Conservation (phyloP, 768 basidiomycete genomes). For the Krasilnikovozyma curviuscula region DNA sequence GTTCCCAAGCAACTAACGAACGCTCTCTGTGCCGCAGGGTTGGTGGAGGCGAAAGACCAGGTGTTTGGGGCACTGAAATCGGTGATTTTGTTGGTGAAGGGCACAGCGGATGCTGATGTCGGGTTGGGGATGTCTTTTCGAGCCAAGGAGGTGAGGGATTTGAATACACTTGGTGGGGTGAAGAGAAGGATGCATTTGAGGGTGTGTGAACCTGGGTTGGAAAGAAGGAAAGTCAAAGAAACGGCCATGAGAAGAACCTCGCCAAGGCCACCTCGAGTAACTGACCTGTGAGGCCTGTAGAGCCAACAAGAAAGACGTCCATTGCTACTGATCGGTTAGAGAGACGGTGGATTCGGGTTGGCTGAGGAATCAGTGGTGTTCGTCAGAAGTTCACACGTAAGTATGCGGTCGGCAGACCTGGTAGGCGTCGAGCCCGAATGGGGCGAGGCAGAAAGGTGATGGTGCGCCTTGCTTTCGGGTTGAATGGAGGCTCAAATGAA, state of each 20-base stretch:
- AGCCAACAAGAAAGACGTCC: conserved; percentile 19
- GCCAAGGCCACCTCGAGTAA: not conserved
- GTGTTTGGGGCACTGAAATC: conserved; percentile 1
- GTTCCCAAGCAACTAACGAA: conserved; percentile 22
- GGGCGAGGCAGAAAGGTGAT: too few species aligned
- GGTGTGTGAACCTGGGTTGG: conserved; percentile 14
- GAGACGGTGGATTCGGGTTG: not conserved
- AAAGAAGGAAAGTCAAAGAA: not conserved
- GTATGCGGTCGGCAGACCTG: too few species aligned
- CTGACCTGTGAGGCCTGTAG: conserved; percentile 21
- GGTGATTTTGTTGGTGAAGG: conserved; percentile 13
- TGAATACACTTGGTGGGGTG: conserved; percentile 14
- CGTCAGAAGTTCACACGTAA: too few species aligned
- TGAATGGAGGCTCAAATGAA: too few species aligned
- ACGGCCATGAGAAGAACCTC: not conserved
- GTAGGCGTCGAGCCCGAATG: too few species aligned
- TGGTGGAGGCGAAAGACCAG: conserved; percentile 9
- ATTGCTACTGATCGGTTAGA: not conserved
- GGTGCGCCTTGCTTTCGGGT: too few species aligned
- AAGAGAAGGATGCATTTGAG: conserved; percentile 15
- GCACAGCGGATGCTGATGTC: conserved; percentile 2
- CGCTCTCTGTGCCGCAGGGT: conserved; percentile 7
- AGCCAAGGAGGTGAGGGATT: conserved; percentile 18
- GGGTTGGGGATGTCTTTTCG: conserved; percentile 10
- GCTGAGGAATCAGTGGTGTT: not conserved